Percentiles rank a stretch among this genome's conserved stretches.
These are phyloP conservation scores for Kalmusia sp. DNA, from an alignment of 2,329 filamentous ascomycete genomes.

Conservation along the genomic window DNA sequence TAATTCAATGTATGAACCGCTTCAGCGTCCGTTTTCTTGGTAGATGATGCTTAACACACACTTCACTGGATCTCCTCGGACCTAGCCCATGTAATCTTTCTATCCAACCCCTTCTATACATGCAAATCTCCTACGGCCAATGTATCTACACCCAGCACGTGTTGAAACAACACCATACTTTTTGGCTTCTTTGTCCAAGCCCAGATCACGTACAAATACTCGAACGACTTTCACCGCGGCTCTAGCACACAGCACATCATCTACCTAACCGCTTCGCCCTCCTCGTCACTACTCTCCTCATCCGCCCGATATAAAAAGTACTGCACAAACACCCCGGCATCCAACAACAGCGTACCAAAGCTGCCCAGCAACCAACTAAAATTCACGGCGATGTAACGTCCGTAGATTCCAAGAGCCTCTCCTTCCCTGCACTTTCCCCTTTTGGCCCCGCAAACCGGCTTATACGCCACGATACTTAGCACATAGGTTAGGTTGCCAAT, in stretches of 20 bases:
- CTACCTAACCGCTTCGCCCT: conserved; percentile 14
- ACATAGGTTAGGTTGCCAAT: conserved; percentile 95
- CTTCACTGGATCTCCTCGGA: no score
- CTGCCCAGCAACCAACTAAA: conserved; percentile 90
- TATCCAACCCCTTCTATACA: no score
- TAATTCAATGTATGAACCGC: no score
- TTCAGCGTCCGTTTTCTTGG: no score
- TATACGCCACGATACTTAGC: conserved; percentile 88
- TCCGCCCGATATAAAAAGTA: conserved; percentile 81
- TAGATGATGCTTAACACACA: no score
- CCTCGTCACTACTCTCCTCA: conserved; percentile 46
- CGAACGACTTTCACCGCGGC: neutral
- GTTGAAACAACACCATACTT: no score
- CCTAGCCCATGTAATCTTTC: no score
- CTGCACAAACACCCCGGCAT: conserved; percentile 86
- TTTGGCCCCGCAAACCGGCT: conserved; percentile 72
- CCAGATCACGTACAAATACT: no score
- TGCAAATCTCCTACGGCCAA: no score
- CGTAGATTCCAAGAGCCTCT: conserved; percentile 73
- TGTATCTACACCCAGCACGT: no score
- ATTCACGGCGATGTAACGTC: conserved; percentile 85
- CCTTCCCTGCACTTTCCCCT: conserved; percentile 64
- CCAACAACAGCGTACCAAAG: conserved; percentile 83
- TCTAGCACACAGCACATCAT: neutral
- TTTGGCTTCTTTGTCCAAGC: neutral